A percentile compares a stretch with the other conserved stretches of the same genome.
Conservation (phyloP, 768 basidiomycete species). For the Wakefieldia striispora region DNA sequence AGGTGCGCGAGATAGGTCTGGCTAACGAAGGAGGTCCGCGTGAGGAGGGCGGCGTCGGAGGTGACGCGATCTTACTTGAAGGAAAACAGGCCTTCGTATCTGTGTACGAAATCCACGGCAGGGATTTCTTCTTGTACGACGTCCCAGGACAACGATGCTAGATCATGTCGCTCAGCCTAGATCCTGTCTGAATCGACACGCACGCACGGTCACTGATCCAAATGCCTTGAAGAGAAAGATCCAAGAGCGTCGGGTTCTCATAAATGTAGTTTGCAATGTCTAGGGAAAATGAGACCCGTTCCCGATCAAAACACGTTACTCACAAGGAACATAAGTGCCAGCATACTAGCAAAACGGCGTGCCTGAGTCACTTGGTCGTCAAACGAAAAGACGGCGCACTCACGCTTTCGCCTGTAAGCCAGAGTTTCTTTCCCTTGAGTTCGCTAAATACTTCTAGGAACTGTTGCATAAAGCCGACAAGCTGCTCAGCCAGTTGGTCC, state of each 20-base stretch:
- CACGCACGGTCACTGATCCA: constrained; percentile 71
- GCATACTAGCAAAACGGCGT: constrained; percentile 50
- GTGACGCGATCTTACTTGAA: constrained; percentile 52
- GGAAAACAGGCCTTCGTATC: constrained; percentile 66
- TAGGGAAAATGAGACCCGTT: constrained; percentile 21
- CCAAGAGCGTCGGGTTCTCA: constrained; percentile 48
- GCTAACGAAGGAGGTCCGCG: constrained; percentile 31
- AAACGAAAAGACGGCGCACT: constrained; percentile 24
- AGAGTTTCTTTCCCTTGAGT: constrained; percentile 69
- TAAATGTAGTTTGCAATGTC: constrained; percentile 78
- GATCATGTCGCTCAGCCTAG: not conserved
- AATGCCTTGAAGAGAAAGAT: constrained; percentile 62
- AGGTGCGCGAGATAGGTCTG: constrained; percentile 60
- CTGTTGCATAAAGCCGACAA: constrained; percentile 63
- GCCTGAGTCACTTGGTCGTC: not conserved
- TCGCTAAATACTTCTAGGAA: constrained; percentile 75
- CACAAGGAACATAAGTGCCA: constrained; percentile 64
- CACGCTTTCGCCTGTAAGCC: constrained; percentile 73
- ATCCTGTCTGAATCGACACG: not conserved
- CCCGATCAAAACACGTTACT: constrained; percentile 17
- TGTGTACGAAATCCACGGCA: constrained; percentile 71
- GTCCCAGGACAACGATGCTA: constrained; percentile 59
- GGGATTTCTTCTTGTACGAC: constrained; percentile 70
- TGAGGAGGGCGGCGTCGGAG: not conserved
- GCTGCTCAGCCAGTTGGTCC: constrained; percentile 53